phyloP scores from a whole-genome alignment of 257 asterid species.

The Solanum bulbocastanum region DNA sequence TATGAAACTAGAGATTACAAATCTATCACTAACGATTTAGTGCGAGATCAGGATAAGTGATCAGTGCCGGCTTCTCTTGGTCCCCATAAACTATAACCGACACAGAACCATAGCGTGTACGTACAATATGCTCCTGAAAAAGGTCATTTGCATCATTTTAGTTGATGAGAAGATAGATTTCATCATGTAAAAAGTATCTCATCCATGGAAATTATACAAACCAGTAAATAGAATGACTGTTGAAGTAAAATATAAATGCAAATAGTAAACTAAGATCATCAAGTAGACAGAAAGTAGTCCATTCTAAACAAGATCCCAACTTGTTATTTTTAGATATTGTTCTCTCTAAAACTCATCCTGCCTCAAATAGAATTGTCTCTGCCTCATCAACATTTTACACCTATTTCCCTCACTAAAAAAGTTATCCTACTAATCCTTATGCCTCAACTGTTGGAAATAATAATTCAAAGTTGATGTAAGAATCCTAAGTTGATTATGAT shows the following conservation, averaged over 20 bases:
- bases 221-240: not conserved
- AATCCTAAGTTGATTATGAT: too few relatives aligned
- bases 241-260: not conserved
- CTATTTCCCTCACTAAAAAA: not conserved
- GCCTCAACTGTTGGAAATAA: not conserved
- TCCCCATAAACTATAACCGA: slow-evolving; percentile 86
- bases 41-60: slow-evolving; percentile 95
- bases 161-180: not conserved
- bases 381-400: not conserved
- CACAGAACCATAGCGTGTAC: slow-evolving; percentile 65
- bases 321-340: not conserved
- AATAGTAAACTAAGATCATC: not conserved
- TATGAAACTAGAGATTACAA: not conserved
- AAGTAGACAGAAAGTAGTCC: not conserved
- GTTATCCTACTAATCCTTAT: not conserved
- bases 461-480: too few relatives aligned
- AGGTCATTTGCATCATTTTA: not conserved
- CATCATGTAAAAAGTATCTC: not conserved
- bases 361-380: not conserved
- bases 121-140: slow-evolving; percentile 73
- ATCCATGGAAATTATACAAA: not conserved
- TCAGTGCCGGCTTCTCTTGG: slow-evolving; percentile 83
- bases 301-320: not conserved
- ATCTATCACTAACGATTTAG: slow-evolving; percentile 64
- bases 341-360: not conserved